phyloP scores from a whole-genome alignment of 2,329 filamentous ascomycete species.

The Fusarium tanahbumbuense region DNA sequence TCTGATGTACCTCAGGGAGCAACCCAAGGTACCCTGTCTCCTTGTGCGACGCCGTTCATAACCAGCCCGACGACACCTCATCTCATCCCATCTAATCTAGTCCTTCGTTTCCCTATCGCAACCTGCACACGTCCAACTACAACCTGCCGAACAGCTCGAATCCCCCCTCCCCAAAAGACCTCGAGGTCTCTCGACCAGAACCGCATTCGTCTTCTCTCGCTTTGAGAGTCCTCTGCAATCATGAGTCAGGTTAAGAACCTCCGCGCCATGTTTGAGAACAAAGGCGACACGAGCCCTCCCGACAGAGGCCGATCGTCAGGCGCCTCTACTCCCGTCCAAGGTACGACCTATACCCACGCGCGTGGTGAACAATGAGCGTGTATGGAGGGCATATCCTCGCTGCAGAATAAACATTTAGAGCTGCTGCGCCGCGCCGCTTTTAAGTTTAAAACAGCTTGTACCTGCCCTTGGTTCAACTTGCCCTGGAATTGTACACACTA shows the following conservation, averaged over 20 bases:
- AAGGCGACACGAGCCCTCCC: conserved; percentile 71
- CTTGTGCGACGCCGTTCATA: conserved; percentile 39
- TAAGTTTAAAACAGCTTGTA: conserved; percentile 15
- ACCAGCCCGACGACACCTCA: conserved; percentile 37
- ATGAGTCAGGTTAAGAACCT: conserved; percentile 80
- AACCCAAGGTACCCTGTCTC: conserved; percentile 27
- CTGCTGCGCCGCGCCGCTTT: conserved; percentile 23
- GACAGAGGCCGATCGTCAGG: conserved; percentile 78
- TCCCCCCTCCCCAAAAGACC: conserved; percentile 22
- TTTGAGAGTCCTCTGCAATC: conserved; percentile 51
- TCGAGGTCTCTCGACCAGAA: conserved; percentile 39
- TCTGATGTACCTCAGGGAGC: conserved; percentile 36
- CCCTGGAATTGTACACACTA: conserved; percentile 36
- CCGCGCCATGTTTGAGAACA: conserved; percentile 83
- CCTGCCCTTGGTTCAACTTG: conserved; percentile 19
- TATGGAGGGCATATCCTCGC: conserved; percentile 8
- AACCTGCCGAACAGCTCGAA: conserved; percentile 21
- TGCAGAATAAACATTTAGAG: conserved; percentile 18
- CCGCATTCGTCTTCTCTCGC: conserved; percentile 33
- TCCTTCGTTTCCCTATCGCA: conserved; percentile 20
- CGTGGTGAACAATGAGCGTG: conserved; percentile 18
- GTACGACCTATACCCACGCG: conserved; percentile 38
- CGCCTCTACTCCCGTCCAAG: conserved; percentile 52
- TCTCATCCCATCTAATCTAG: conserved; percentile 26
- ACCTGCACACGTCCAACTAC: conserved; percentile 19